A percentile compares a stretch with the other conserved stretches of the same genome.
These are phyloP conservation scores for Trypanosoma conorhini DNA, from an alignment of 208 protist genomes.

Conservation along the genomic window DNA sequence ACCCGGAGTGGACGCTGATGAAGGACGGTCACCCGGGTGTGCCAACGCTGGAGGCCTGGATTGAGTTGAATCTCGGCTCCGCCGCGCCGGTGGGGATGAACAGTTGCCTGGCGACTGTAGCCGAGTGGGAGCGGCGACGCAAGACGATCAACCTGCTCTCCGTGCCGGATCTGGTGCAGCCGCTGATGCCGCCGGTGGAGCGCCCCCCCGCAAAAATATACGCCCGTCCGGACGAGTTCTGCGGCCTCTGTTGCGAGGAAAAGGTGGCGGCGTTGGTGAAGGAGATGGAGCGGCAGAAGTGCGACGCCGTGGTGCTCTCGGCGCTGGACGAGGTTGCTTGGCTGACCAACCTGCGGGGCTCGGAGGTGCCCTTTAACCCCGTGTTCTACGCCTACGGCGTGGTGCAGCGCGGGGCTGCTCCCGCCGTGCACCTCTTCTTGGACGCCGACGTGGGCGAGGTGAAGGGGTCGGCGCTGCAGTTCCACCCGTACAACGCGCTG, in stretches of 20 bases:
- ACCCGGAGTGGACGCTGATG: constrained; percentile 85
- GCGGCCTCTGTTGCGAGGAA: constrained; percentile 55
- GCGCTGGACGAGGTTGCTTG: constrained; percentile 93
- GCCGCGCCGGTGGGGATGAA: constrained; percentile 54
- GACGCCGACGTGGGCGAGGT: constrained; percentile 21
- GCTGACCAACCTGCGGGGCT: constrained; percentile 91
- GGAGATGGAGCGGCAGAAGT: constrained; percentile 50
- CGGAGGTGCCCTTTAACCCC: constrained; percentile 90
- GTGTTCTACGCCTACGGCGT: constrained; percentile 91
- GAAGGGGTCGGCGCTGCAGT: constrained; percentile 38
- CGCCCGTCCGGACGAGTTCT: constrained; percentile 63
- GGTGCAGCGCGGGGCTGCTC: constrained; percentile 26
- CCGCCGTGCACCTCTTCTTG: constrained; percentile 32
- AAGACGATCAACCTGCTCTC: constrained; percentile 64
- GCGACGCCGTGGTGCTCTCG: constrained; percentile 76
- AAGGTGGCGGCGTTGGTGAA: constrained; percentile 55
- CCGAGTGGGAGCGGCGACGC: constrained; percentile 67
- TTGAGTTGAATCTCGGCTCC: constrained; percentile 47
- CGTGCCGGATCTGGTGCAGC: constrained; percentile 55
- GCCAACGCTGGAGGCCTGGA: constrained; percentile 74
- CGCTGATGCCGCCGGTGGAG: constrained; percentile 40
- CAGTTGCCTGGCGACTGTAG: constrained; percentile 70
- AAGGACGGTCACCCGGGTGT: constrained; percentile 61
- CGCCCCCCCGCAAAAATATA: constrained; percentile 23
- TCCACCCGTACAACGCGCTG: constrained; percentile 78